A percentile compares a stretch with the other conserved stretches of the same genome.
phyloP scores from a whole-genome alignment of 192 early-diverging fungal genomes.

The Funneliformis mosseae region DNA sequence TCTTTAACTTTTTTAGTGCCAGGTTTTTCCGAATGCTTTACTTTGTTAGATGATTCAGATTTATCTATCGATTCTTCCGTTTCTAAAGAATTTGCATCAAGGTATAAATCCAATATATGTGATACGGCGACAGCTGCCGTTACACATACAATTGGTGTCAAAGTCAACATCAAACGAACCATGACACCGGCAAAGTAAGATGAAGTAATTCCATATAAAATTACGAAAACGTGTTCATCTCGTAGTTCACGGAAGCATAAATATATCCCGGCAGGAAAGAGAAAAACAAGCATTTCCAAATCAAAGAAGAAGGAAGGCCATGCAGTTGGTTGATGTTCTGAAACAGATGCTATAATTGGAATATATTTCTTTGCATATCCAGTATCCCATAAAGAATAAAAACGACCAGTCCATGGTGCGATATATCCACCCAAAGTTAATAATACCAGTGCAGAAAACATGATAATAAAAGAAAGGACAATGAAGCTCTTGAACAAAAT shows the following conservation, averaged over 20 bases:
- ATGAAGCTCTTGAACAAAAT: slow-evolving; percentile 73
- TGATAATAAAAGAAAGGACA: slow-evolving; percentile 54
- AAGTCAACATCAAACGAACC: slow-evolving; percentile 98
- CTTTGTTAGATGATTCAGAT: slow-evolving; percentile 20
- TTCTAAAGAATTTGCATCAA: slow-evolving; percentile 46
- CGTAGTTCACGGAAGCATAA: slow-evolving; percentile 93
- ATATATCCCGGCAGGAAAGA: slow-evolving; percentile 98
- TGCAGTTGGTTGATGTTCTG: slow-evolving; percentile 99
- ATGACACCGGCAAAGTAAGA: slow-evolving; percentile 99
- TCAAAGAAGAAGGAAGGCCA: slow-evolving; percentile 99
- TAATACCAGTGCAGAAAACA: slow-evolving; percentile 65
- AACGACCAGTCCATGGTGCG: slow-evolving; percentile 98
- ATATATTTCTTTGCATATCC: slow-evolving; percentile 99
- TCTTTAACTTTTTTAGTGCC: background rate
- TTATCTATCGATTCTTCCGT: slow-evolving; percentile 17
- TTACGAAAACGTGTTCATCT: slow-evolving; percentile 98
- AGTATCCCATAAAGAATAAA: slow-evolving; percentile 99
- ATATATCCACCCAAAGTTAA: slow-evolving; percentile 85
- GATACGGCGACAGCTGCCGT: slow-evolving; percentile 90
- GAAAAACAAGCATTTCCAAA: slow-evolving; percentile 91
- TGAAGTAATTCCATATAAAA: slow-evolving; percentile 96
- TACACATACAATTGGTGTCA: slow-evolving; percentile 98
- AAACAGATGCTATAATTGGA: slow-evolving; percentile 99
- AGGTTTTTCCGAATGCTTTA: background rate
- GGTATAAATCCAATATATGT: slow-evolving; percentile 82